Conservation (phyloP, 2,329 filamentous ascomycete genomes). For the Diaporthe humulicola region DNA sequence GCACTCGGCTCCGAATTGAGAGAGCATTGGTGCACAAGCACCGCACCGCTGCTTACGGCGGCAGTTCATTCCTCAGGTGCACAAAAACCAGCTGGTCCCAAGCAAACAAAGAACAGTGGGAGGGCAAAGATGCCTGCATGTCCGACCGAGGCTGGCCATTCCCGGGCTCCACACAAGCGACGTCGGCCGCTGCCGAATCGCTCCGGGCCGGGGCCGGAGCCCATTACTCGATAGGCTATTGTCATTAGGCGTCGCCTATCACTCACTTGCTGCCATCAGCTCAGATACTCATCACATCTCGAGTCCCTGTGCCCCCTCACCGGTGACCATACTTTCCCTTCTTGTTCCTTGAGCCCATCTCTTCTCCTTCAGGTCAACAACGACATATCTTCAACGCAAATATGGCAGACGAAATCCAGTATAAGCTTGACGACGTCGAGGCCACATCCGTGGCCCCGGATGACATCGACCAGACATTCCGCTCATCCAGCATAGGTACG, state of each 20-base stretch:
- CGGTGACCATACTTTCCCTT: not conserved
- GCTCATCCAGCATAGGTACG: conserved; percentile 71
- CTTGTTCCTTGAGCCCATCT: not conserved
- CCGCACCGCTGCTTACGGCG: not conserved
- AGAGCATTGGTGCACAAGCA: not conserved
- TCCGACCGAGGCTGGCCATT: conserved; percentile 11
- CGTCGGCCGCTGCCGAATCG: conserved; percentile 36
- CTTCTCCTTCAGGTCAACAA: not conserved
- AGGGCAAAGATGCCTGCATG: not conserved
- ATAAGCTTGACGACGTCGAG: conserved; percentile 68
- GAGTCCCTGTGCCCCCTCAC: not conserved
- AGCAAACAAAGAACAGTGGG: not conserved
- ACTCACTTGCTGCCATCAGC: conserved; percentile 25
- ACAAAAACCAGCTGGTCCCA: not conserved
- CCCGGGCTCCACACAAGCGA: conserved; percentile 16
- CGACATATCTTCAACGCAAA: conserved; percentile 34
- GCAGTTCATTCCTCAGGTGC: not conserved
- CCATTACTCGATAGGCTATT: conserved; percentile 40
- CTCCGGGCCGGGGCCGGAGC: conserved; percentile 31
- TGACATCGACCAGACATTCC: conserved; percentile 72
- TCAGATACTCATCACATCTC: conserved; percentile 14
- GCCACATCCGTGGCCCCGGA: conserved; percentile 63
- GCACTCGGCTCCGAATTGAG: not conserved
- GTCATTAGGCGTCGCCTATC: conserved; percentile 38
- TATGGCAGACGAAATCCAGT: conserved; percentile 62